These are phyloP conservation scores for Amylostereum areolatum DNA, from an alignment of 1,284 basidiomycete genomes.

Conservation along the genomic window DNA sequence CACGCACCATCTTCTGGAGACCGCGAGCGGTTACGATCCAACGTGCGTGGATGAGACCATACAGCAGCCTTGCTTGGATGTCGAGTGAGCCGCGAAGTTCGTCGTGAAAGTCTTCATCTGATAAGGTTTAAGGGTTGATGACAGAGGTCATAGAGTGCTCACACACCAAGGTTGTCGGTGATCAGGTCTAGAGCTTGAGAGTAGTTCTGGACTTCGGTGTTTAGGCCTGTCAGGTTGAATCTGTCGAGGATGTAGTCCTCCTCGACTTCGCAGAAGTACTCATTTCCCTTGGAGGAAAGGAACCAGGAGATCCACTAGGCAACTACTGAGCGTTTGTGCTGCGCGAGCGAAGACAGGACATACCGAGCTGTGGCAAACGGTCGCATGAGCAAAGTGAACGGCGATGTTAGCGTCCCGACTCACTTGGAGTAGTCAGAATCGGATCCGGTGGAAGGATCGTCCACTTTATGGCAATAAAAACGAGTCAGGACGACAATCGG, in stretches of 20 bases:
- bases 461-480: constrained; percentile 49
- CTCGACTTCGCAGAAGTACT: constrained; percentile 99
- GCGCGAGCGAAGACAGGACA: constrained; percentile 2
- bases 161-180: constrained; percentile 83
- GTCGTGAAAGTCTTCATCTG: constrained; percentile 78
- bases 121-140: neutral
- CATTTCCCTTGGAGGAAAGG: constrained; percentile 91
- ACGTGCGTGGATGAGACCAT: constrained; percentile 94
- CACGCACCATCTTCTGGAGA: constrained; percentile 88
- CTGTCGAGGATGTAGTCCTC: constrained; percentile 98
- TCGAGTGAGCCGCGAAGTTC: constrained; percentile 80
- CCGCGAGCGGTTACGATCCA: constrained; percentile 95
- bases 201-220: constrained; percentile 95
- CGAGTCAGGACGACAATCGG: neutral
- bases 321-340: constrained; percentile 3
- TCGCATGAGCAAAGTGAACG: constrained; percentile 7
- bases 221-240: constrained; percentile 96
- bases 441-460: constrained; percentile 81
- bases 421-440: constrained; percentile 88
- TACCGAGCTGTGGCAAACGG: constrained; percentile 29
- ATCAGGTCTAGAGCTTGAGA: constrained; percentile 92
- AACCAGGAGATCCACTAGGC: constrained; percentile 96
- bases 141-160: neutral
- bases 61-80: constrained; percentile 84
- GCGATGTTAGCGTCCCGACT: constrained; percentile 18